Percentiles rank a stretch among this genome's conserved stretches.
Conservation (phyloP, 345 rosid genomes). For the Brassica napus region DNA sequence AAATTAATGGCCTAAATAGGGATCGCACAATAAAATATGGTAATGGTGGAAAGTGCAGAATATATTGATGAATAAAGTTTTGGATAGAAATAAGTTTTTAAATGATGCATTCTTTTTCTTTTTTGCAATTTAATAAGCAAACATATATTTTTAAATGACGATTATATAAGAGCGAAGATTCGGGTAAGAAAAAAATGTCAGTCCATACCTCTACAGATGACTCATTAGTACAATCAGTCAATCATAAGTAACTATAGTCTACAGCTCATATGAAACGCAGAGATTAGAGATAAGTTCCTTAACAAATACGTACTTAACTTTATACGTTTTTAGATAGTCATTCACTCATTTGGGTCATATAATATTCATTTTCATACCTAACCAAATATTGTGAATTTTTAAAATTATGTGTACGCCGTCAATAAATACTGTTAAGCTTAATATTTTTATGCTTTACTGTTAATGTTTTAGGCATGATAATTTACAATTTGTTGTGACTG, state of each 20-base stretch:
- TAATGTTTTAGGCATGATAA: neutral
- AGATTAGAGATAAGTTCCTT: neutral
- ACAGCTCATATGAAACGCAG: neutral
- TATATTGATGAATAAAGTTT: neutral
- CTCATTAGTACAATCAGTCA: neutral
- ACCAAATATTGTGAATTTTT: neutral
- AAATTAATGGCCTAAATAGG: neutral
- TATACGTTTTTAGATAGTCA: neutral
- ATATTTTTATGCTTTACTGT: neutral
- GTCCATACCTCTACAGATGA: neutral
- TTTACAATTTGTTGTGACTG: neutral
- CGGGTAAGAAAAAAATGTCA: neutral
- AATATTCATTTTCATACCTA: neutral
- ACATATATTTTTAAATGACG: neutral
- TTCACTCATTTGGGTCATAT: neutral
- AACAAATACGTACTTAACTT: no score
- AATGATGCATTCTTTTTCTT: no score
- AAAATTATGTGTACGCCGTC: neutral
- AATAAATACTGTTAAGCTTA: neutral
- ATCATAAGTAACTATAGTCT: neutral
- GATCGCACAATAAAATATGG: neutral
- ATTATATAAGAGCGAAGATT: neutral
- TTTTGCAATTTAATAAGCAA: neutral
- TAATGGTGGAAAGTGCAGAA: neutral
- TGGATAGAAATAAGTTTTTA: neutral